These are phyloP conservation scores for Lactarius pseudohatsudake DNA, from an alignment of 768 basidiomycete species.

Conservation along the genomic window DNA sequence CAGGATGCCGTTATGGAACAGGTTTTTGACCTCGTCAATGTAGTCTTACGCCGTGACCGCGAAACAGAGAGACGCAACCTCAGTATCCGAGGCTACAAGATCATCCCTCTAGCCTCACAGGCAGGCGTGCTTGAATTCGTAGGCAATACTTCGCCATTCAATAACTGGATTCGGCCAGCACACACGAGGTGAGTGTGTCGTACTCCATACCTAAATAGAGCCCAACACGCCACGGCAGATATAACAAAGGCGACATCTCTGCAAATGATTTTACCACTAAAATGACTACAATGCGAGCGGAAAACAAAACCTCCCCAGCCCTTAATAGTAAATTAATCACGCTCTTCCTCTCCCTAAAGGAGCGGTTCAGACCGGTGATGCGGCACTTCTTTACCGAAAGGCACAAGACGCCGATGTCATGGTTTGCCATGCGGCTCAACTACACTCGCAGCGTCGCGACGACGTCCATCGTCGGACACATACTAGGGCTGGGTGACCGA, in stretches of 20 bases:
- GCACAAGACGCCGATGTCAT: constrained; percentile 83
- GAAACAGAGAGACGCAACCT: constrained; percentile 74
- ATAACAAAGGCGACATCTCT: constrained; percentile 58
- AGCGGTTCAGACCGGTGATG: constrained; percentile 78
- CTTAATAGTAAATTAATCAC: constrained; percentile 35
- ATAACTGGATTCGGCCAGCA: constrained; percentile 57
- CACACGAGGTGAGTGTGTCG: constrained; percentile 54
- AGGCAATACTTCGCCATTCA: constrained; percentile 65
- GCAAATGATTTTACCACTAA: constrained; percentile 35
- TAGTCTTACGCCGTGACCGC: constrained; percentile 68
- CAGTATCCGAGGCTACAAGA: constrained; percentile 79
- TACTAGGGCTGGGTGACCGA: constrained; percentile 90
- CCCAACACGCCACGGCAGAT: constrained; percentile 44
- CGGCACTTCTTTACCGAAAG: constrained; percentile 92
- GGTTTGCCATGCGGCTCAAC: constrained; percentile 88
- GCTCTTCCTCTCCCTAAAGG: constrained; percentile 33
- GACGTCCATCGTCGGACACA: constrained; percentile 89
- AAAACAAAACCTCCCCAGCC: constrained; percentile 32
- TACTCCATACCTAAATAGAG: neutral
- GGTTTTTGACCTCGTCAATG: constrained; percentile 88
- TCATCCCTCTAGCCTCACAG: constrained; percentile 77
- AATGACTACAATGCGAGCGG: constrained; percentile 38
- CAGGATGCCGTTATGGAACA: constrained; percentile 99
- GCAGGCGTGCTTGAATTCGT: constrained; percentile 94
- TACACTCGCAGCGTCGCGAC: constrained; percentile 93